Evolutionary conservation across 306 rosid species (phyloP), one percentile per base, ranked within the genome.

Genomic region (Herpetospermum pedunculosum): DNA sequence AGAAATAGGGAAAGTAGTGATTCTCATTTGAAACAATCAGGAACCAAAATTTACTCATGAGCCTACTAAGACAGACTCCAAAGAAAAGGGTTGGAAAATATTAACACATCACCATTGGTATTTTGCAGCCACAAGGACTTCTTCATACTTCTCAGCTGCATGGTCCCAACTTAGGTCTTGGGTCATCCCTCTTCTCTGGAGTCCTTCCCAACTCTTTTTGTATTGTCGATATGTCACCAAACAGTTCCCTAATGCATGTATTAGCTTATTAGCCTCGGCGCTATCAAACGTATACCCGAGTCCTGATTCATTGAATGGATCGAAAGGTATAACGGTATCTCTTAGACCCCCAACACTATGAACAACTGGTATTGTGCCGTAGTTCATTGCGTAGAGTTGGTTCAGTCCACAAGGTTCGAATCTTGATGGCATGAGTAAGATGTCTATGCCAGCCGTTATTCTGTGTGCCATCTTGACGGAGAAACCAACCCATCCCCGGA

Each of bases 351-450:
- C 99, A 10, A 94, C 99, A 0, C 88, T 90, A 38, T 94, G 99
- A n/a, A 94, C 99, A 8, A 91, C 96, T 8, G 99, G 99, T 72
- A 91, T 38, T 1, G 99, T 94, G 70, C 99, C 97, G 0, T 91
- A 94, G 64, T 28, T 89, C 99, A 94, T 94, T 5, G 99, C 97
- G 68, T 94, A 91, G 21, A 94, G 91, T 80, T 94, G 99, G 81
- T 94, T 94, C 80, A 94, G 74, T 23, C 99, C 99, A 40, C 99
- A 94, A 3, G 99, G 99, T 80, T 94, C 99, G 21, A 94, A 94
- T 75, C 97, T 88, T 30, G 99, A 94, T 0, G 99, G 99, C 99
- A 94, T 94, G 72, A 94, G 95, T 58, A 94, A 76, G 72, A 94
- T 70, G 83, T 94, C 99, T 35, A 84, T 53, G 32, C 99, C 99